Conservation (phyloP, 352 stramenopile genomes). For the Thalassiosira delicatula region DNA sequence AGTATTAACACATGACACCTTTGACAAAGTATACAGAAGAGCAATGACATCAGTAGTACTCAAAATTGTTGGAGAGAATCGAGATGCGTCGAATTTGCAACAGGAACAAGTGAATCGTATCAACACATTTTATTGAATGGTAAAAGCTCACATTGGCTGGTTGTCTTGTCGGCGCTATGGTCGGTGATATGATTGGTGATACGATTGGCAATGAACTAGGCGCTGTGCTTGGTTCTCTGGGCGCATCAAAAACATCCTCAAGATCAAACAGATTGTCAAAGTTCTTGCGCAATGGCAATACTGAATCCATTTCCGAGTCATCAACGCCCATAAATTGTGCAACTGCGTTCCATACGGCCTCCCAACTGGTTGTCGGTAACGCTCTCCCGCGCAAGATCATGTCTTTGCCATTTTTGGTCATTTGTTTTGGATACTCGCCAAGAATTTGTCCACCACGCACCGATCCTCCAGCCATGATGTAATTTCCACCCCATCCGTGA, state of each 20-base stretch:
- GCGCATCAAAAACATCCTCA: slow-evolving; percentile 13
- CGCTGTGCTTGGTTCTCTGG: not conserved
- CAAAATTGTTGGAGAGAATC: no score
- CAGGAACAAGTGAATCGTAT: no score
- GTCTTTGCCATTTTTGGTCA: slow-evolving; percentile 18
- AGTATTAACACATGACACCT: no score
- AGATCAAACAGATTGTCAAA: slow-evolving; percentile 9
- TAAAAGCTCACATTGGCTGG: no score
- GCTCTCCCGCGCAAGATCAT: slow-evolving; percentile 10
- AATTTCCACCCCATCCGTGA: slow-evolving; percentile 64
- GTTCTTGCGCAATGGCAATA: slow-evolving; percentile 31
- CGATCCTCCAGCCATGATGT: slow-evolving; percentile 52
- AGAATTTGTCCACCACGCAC: slow-evolving; percentile 53
- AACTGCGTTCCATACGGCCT: slow-evolving; percentile 56
- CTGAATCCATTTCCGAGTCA: slow-evolving; percentile 19
- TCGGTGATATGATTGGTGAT: no score
- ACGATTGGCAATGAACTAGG: not conserved
- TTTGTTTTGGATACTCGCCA: slow-evolving; percentile 62
- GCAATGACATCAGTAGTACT: no score
- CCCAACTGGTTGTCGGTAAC: slow-evolving; percentile 65
- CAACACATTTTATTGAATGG: no score
- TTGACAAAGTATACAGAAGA: no score
- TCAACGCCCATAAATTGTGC: slow-evolving; percentile 60
- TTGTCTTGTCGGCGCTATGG: no score
- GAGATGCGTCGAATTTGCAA: no score